Conservation (phyloP, 257 asterid species). For the Cordia subcordata region DNA sequence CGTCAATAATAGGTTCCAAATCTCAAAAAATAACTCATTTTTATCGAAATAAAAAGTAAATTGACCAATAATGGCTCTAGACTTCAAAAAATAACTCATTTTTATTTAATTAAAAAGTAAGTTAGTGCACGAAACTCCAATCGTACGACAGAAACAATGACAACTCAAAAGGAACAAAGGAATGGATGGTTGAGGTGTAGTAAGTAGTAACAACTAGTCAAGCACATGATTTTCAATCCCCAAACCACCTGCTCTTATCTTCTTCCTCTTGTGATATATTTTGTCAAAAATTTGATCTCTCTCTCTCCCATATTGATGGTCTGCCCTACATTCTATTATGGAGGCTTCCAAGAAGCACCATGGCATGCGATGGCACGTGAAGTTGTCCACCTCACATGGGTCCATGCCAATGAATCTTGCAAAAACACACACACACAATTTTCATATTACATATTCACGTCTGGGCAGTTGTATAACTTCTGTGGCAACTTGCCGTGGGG, state of each 20-base stretch:
- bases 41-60: too few relatives aligned
- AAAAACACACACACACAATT: too few relatives aligned
- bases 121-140: too few relatives aligned
- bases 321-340: conserved; percentile 6
- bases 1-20: too few relatives aligned
- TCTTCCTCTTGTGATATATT: neutral
- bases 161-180: too few relatives aligned
- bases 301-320: neutral
- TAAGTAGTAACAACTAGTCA: conserved; percentile 9
- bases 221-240: conserved; percentile 4
- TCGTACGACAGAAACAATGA: too few relatives aligned
- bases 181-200: too few relatives aligned
- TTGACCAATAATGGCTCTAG: too few relatives aligned
- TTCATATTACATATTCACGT: too few relatives aligned
- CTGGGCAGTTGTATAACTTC: neutral
- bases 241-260: conserved; percentile 6
- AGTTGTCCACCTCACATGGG: conserved; percentile 52
- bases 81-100: too few relatives aligned
- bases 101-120: too few relatives aligned
- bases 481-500: conserved; percentile 8
- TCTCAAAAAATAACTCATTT: too few relatives aligned
- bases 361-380: conserved; percentile 59
- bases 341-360: conserved; percentile 12
- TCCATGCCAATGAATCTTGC: neutral
- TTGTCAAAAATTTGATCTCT: neutral